Conservation (phyloP, 129 eudicot genomes). For the Gnaphalium uliginosum region DNA sequence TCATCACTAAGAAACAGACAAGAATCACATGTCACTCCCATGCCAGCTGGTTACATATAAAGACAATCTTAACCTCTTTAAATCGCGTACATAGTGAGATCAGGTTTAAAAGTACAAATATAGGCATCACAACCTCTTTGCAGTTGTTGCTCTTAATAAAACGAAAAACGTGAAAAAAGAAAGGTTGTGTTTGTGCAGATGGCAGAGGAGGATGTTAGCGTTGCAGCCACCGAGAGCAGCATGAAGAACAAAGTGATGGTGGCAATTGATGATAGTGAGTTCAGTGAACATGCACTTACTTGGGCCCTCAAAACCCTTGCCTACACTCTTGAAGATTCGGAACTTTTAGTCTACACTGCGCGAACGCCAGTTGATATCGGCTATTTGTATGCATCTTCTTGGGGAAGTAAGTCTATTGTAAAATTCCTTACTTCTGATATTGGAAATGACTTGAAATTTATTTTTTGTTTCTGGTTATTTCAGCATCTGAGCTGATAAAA, state of each 20-base stretch:
- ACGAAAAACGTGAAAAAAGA: not conserved
- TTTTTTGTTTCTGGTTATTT: not conserved
- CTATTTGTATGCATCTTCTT: slow-evolving; percentile 38
- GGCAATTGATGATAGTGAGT: slow-evolving; percentile 46
- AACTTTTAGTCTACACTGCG: slow-evolving; percentile 31
- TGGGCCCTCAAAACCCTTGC: slow-evolving; percentile 41
- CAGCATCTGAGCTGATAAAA: slow-evolving; percentile 37
- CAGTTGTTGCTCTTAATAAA: not conserved
- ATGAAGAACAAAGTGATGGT: slow-evolving; percentile 46
- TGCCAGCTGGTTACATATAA: slow-evolving; percentile 22
- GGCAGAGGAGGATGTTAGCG: slow-evolving; percentile 9
- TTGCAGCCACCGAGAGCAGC: not conserved
- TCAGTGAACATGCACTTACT: slow-evolving; percentile 35
- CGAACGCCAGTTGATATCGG: slow-evolving; percentile 17
- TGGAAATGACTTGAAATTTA: not conserved
- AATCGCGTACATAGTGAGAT: slow-evolving; percentile 1
- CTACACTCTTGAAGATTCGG: slow-evolving; percentile 21
- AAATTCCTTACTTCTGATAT: not conserved
- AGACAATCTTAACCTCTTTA: slow-evolving; percentile 21
- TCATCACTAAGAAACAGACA: slow-evolving; percentile 16
- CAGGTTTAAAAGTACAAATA: not conserved
- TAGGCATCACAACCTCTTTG: not conserved
- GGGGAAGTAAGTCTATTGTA: slow-evolving; percentile 23
- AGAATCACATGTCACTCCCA: slow-evolving; percentile 17
- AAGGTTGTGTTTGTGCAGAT: slow-evolving; percentile 17